Conservation (phyloP, 176 grass and related monocot genomes). For the Eragrostis nindensis region DNA sequence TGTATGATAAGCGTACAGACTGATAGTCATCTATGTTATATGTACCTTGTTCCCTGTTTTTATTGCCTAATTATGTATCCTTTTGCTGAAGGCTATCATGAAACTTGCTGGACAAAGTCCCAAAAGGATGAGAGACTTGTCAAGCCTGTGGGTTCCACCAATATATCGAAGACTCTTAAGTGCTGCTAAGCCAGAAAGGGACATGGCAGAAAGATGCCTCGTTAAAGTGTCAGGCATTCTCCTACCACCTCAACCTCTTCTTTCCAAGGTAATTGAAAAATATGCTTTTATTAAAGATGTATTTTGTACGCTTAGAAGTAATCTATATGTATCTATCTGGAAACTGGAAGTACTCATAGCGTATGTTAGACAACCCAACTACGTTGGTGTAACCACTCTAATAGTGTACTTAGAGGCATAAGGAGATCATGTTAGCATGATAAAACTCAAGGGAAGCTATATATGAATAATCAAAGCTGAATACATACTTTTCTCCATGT, state of each 20-base stretch:
- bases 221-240: conserved; percentile 59
- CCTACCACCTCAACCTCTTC: conserved; percentile 56
- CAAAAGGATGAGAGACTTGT: conserved; percentile 59
- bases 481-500: background rate
- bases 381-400: background rate
- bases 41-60: conserved; percentile 1
- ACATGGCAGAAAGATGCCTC: conserved; percentile 82
- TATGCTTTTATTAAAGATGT: conserved; percentile 16
- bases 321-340: background rate
- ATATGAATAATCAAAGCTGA: background rate
- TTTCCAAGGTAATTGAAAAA: conserved; percentile 67
- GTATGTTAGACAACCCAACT: background rate
- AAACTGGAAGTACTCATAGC: too few relatives aligned
- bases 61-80: background rate
- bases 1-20: background rate
- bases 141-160: conserved; percentile 70
- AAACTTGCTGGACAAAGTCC: conserved; percentile 58
- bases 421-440: background rate
- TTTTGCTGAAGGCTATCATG: conserved; percentile 59
- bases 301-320: conserved; percentile 24
- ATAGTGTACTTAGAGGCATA: background rate
- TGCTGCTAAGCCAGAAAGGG: conserved; percentile 62
- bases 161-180: conserved; percentile 83
- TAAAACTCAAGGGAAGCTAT: background rate
- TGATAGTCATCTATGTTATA: background rate